Base-by-base conservation (phyloP, 2,329 filamentous ascomycete species). In the Pyricularia sp. region DNA sequence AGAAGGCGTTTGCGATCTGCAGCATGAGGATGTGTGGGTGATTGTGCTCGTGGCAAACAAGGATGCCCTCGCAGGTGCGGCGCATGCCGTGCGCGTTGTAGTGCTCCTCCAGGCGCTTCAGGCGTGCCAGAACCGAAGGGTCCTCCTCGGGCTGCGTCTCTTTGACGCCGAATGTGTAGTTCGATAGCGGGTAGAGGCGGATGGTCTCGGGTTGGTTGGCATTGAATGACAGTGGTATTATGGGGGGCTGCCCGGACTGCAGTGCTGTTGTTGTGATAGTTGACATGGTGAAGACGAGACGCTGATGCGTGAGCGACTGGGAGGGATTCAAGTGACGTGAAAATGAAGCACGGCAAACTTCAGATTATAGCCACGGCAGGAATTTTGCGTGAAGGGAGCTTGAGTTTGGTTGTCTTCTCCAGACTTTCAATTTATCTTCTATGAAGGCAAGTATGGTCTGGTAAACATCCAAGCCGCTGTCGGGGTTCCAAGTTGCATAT, bases 101-200 rank as follows among this genome's bases (percentile, higher is more conserved):
- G 81, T 99, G 94, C 78, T 98, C 94, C 79, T 98, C 93, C n/a
- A 99, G 86, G 10, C 95, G 90, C 82, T 94, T 94, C 72, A 99
- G 84, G 2, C 95, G 91, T 69, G 95, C 94, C 69, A 97, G 88
- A 2, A 99, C 95, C 0, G 93, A 97, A 0, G 94, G 94, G 76
- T 99, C 95, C 80, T 99, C 95, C 80, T 99, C 95, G 2, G 94
- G 95, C 78, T 99, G 95, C 26, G 92, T 96, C 83, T 98, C 95
- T 81, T 99, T 99, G 71, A 96, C 97, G 71, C 94, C 94, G 76
- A 99, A 98, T 28, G 95, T 98, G 84, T 99, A 99, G 85, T 98
- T 99, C 73, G 93, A 97, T 66, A 99, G 87, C 42, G 95, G 95
- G 77, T 94, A 98, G 30, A 99, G 87, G 68, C 92, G 92, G 76